A percentile compares a stretch with the other conserved stretches of the same genome.
phyloP scores from a whole-genome alignment of 225 moss, liverwort and hornwort genomes.

The Lunularia cruciata region DNA sequence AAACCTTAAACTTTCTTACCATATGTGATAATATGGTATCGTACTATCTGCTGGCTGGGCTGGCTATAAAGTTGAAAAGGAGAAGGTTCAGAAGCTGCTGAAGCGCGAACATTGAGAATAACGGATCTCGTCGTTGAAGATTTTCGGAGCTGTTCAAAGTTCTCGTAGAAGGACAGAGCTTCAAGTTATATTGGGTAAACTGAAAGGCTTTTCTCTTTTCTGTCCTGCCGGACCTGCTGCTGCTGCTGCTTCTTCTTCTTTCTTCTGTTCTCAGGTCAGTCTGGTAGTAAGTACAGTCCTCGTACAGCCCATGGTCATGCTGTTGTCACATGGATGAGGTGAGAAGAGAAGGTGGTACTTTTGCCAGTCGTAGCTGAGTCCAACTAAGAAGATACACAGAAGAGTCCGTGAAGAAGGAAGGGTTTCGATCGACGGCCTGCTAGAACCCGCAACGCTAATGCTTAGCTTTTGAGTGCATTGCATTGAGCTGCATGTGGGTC shows the following conservation, averaged over 20 bases:
- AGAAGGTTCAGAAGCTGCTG: background rate
- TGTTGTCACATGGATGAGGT: too few species aligned
- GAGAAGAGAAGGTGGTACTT: background rate
- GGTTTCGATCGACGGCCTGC: background rate
- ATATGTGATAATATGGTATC: background rate
- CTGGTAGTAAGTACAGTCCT: too few species aligned
- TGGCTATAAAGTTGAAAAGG: background rate
- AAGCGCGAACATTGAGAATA: background rate
- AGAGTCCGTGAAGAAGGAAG: too few species aligned
- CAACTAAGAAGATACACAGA: too few species aligned
- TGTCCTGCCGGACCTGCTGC: background rate
- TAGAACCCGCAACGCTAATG: constrained; percentile 5
- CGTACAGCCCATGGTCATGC: too few species aligned
- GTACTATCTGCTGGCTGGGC: background rate
- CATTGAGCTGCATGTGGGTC: constrained; percentile 7
- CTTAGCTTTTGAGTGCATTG: background rate
- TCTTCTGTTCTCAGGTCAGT: background rate
- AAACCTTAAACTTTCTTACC: background rate
- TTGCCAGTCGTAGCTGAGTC: background rate
- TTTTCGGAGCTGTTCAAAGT: too few species aligned
- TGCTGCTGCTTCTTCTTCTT: background rate
- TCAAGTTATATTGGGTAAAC: too few species aligned
- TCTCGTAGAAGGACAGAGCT: too few species aligned
- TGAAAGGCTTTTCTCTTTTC: too few species aligned
- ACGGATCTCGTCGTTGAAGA: too few species aligned